Conservation (phyloP, 1,139 yeast species). For the Suhomyces bribrorum region DNA sequence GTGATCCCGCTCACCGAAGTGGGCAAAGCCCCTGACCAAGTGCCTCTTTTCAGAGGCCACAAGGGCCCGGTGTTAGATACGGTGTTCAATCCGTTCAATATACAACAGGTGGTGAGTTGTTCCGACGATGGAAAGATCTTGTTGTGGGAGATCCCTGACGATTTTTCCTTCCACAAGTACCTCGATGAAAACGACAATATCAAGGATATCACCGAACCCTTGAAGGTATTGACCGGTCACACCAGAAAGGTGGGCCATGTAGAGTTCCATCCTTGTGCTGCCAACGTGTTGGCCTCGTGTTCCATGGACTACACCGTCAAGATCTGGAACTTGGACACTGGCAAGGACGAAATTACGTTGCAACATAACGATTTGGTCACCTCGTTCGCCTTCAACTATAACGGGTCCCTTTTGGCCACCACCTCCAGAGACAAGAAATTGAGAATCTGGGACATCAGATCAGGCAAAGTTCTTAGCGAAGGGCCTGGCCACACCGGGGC, state of each 20-base stretch:
- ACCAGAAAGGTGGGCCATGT: slow-evolving; percentile 94
- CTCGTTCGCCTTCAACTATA: slow-evolving; percentile 84
- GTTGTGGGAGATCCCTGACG: slow-evolving; percentile 84
- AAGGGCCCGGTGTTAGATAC: slow-evolving; percentile 94
- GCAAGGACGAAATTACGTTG: slow-evolving; percentile 68
- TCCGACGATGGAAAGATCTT: slow-evolving; percentile 91
- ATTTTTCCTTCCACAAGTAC: slow-evolving; percentile 66
- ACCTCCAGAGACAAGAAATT: slow-evolving; percentile 90
- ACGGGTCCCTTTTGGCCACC: slow-evolving; percentile 84
- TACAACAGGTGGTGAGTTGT: slow-evolving; percentile 72
- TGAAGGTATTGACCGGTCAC: slow-evolving; percentile 76
- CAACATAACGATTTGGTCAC: slow-evolving; percentile 89
- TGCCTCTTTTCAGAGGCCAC: slow-evolving; percentile 92
- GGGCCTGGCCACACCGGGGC: slow-evolving; percentile 94
- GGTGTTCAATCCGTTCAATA: slow-evolving; percentile 88
- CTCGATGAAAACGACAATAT: slow-evolving; percentile 63
- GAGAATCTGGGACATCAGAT: slow-evolving; percentile 87
- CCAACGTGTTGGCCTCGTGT: slow-evolving; percentile 81
- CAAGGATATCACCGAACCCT: slow-evolving; percentile 67
- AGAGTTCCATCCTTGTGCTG: slow-evolving; percentile 84
- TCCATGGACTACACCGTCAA: slow-evolving; percentile 89
- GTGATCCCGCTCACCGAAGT: slow-evolving; percentile 81
- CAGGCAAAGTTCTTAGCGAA: slow-evolving; percentile 72
- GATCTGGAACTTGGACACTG: slow-evolving; percentile 83
- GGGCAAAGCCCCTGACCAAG: slow-evolving; percentile 94